Conservation (phyloP, 108 stramenopile species). For the Cylindrotheca fusiformis region DNA sequence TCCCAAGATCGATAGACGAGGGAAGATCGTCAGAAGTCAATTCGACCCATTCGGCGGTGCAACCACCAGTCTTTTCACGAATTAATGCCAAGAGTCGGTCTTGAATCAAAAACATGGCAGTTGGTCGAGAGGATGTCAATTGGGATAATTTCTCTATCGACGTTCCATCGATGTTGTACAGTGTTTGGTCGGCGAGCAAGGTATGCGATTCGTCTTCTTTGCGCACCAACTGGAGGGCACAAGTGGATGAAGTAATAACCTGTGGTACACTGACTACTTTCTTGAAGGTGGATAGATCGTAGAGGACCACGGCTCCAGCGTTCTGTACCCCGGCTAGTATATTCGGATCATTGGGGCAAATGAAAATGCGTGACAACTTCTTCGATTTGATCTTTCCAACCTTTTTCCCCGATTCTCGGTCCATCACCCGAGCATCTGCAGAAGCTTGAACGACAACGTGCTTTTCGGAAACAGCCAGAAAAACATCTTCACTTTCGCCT, state of each 20-base stretch:
- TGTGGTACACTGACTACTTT: conserved; percentile 11
- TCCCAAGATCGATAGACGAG: background rate
- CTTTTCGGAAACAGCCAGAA: conserved; percentile 9
- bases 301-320: conserved; percentile 8
- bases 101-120: conserved; percentile 17
- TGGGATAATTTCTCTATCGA: conserved; percentile 15
- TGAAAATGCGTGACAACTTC: background rate
- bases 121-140: conserved; percentile 11
- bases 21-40: conserved; percentile 20
- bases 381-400: conserved; percentile 27
- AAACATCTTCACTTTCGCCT: background rate
- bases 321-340: background rate
- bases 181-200: conserved; percentile 10
- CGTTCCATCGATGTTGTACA: conserved; percentile 11
- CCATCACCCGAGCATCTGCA: conserved; percentile 23
- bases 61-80: conserved; percentile 12
- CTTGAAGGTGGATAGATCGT: conserved; percentile 20
- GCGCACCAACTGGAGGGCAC: conserved; percentile 12
- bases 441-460: conserved; percentile 17
- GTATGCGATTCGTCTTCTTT: background rate
- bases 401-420: conserved; percentile 28
- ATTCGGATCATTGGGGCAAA: conserved; percentile 4
- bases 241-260: background rate
- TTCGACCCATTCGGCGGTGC: conserved; percentile 8
- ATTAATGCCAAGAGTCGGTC: conserved; percentile 21